Evolutionary conservation across 257 asterid species (phyloP).

Genomic region (Perilla frutescens): DNA sequence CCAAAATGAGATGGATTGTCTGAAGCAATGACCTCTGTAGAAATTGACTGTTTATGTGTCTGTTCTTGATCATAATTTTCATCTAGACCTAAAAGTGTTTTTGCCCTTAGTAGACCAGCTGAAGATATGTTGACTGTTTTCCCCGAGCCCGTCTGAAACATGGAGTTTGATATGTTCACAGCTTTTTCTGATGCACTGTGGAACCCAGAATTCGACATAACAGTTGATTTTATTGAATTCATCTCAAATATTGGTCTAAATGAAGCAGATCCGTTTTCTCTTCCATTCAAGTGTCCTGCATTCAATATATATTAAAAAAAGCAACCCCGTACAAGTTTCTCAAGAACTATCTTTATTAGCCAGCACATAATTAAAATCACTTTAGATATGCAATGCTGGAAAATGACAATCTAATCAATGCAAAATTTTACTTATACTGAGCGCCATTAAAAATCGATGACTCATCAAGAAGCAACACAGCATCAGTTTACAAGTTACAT

Average conservation of each 20-base stretch:
- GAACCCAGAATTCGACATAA: slow-evolving; percentile 36
- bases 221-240: slow-evolving; percentile 41
- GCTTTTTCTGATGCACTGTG: slow-evolving; percentile 38
- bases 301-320: slow-evolving; percentile 20
- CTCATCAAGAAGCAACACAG: slow-evolving; percentile 15
- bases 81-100: slow-evolving; percentile 68
- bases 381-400: slow-evolving; percentile 12
- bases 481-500: slow-evolving; percentile 4
- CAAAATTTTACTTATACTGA: not conserved
- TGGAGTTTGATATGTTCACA: slow-evolving; percentile 49
- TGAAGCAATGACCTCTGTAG: slow-evolving; percentile 40
- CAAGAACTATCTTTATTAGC: not conserved
- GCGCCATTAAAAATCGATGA: not conserved
- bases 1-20: slow-evolving; percentile 39
- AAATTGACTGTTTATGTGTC: slow-evolving; percentile 40
- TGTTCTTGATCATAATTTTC: slow-evolving; percentile 51
- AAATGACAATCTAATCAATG: not conserved
- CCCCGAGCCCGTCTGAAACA: slow-evolving; percentile 76
- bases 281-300: slow-evolving; percentile 57
- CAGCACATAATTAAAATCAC: not conserved
- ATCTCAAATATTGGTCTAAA: slow-evolving; percentile 34
- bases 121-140: slow-evolving; percentile 74
- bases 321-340: not conserved
- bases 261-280: slow-evolving; percentile 45
- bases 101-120: slow-evolving; percentile 82